Evolutionary conservation across 192 early-diverging fungal species (phyloP), one percentile per base, ranked within the genome.

Genomic region (Rhizophagus sp.): DNA sequence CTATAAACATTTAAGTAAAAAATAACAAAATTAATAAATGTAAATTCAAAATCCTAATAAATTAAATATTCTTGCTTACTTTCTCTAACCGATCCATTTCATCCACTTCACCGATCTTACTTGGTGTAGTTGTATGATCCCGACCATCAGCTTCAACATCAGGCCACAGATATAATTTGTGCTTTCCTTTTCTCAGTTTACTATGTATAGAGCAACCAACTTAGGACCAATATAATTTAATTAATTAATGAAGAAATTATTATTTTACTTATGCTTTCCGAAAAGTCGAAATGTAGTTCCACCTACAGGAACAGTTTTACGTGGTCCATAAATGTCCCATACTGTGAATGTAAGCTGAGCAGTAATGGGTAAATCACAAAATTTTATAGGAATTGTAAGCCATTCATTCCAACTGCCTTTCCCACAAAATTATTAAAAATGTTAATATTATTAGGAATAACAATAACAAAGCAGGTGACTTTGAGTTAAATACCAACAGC

Each of bases 21-120:
- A 3, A 41, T 61, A 70, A 83, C 19, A 50, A 17, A 41, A 41
- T 41, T 41, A 41, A 41, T 41, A 41, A 70, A 72, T 66, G 41
- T 41, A 11, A 15, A 33, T 8, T 34, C 34, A 33, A 68, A 34
- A 0, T 47, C 41, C 41, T 44, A 64, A 78, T 10, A 19, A 79
- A 27, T 78, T 19, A 24, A 62, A 78, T 47, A 67, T 39, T 44
- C 39, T 74, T 39, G n/a, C 77, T 25, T 66, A 94, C 94, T 87
- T 94, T 93, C 79, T 97, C 96, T 41, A 98, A 81, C 36, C 94
- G 89, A 85, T 97, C 94, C 91, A 96, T 92, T 73, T 95, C 94
- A 64, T 89, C 81, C 73, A 80, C 82, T 74, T 83, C 82, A 30
- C 82, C 80, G 44, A 88, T 82, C 66, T 92, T 88, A 47, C 85